These are phyloP conservation scores for Dioscorea zingiberensis DNA, from an alignment of 106 monocot species.

Conservation along the genomic window DNA sequence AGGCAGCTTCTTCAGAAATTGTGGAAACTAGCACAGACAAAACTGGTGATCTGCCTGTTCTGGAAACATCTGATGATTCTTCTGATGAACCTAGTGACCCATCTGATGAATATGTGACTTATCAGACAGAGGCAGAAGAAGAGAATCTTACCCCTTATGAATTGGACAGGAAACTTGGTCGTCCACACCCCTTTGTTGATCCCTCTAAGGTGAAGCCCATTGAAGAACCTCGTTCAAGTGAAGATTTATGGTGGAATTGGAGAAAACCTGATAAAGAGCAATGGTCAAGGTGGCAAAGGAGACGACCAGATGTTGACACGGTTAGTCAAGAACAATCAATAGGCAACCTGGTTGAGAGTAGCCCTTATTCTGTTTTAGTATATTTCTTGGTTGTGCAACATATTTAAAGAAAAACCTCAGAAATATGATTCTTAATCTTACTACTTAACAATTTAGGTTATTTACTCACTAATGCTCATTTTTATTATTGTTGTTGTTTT, in stretches of 20 bases:
- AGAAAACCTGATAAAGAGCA: constrained; percentile 82
- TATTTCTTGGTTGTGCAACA: too few species aligned
- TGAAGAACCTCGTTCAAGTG: constrained; percentile 66
- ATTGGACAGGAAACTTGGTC: constrained; percentile 66
- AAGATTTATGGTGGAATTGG: constrained; percentile 99
- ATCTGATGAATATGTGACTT: constrained; percentile 69
- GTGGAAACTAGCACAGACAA: constrained; percentile 13
- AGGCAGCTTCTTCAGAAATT: constrained; percentile 26
- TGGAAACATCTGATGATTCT: constrained; percentile 35
- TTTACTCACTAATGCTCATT: too few species aligned
- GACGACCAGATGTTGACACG: constrained; percentile 89
- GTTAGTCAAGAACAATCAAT: constrained; percentile 28
- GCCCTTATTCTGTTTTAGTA: too few species aligned
- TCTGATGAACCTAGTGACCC: constrained; percentile 40
- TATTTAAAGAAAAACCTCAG: too few species aligned
- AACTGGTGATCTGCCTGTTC: not conserved
- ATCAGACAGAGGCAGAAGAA: constrained; percentile 50
- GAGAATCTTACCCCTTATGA: constrained; percentile 67
- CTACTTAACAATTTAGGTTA: too few species aligned
- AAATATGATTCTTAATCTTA: too few species aligned
- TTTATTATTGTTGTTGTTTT: not conserved
- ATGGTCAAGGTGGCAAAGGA: constrained; percentile 98
- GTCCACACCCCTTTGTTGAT: constrained; percentile 85
- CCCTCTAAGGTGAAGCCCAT: constrained; percentile 48
- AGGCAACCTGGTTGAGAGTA: too few species aligned